Evolutionary conservation across 139 green algal genomes (phyloP), one percentile per base, ranked within the genome.

Genomic region (Pleodorina starrii): DNA sequence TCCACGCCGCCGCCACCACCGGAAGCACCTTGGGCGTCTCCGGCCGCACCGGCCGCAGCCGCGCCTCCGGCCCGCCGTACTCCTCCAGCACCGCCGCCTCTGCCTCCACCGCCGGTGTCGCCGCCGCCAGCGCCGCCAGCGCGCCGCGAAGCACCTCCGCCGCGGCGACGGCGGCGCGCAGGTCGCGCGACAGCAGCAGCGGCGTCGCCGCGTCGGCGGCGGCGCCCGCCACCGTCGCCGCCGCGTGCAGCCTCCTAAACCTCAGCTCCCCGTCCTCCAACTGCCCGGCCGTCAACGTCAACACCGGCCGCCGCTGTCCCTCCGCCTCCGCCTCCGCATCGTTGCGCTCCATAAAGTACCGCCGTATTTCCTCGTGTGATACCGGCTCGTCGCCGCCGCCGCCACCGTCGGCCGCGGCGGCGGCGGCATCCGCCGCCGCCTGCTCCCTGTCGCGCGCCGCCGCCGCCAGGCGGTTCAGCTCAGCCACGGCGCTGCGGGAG

Each of bases 21-120:
- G 96, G 96, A 54, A 98, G 93, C 90, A 98, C 83, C 60, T 91
- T 90, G 0, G 94, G 93, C 23, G 90, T 90, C 12, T 95, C 89
- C 17, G 96, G 94, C 57, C 90, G 81, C 5, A 92, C 87, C 21
- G 92, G 94, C 73, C 89, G 85, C 81, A 88, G 54, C 25, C 78
- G 63, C 32, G 17, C 79, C 71, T 83, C 85, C 51, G 85, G 16
- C 16, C 82, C 78, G 35, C 78, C 38, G 32, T 91, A 87, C 48
- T 85, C 46, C 42, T 90, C 85, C n/a, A 95, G 54, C 72, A 94
- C 60, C 16, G 48, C 74, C 23, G 84, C 85, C 75, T 90, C 91
- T 29, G 32, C 85, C 25, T 89, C 88, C n/a, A 96, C 42, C 38
- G 87, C 89, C 0, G 79, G 46, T 14, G 74, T 88, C 9, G 80